These are phyloP conservation scores for Sutorius eximius DNA, from an alignment of 1,284 basidiomycete species.

Conservation along the genomic window DNA sequence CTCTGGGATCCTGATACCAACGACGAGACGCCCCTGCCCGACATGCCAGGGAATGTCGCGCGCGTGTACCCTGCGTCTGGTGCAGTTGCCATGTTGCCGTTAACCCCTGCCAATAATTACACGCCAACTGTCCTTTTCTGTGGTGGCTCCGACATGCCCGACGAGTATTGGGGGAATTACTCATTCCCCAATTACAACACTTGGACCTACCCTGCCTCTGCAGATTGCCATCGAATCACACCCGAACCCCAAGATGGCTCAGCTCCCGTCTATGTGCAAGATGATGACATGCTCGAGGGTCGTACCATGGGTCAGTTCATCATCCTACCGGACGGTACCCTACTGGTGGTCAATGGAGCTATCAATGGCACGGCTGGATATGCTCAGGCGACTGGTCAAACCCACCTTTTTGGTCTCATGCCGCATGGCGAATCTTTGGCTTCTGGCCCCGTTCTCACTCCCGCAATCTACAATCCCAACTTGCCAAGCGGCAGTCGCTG, in stretches of 20 bases:
- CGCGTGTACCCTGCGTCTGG: conserved; percentile 94
- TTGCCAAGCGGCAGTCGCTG: conserved; percentile 66
- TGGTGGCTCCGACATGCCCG: conserved; percentile 78
- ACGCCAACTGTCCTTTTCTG: conserved; percentile 86
- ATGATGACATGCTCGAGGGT: conserved; percentile 74
- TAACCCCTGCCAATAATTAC: conserved; percentile 89
- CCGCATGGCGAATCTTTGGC: conserved; percentile 66
- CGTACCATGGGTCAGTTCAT: conserved; percentile 90
- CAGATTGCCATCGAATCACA: conserved; percentile 71
- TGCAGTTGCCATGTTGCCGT: conserved; percentile 86
- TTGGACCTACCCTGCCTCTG: conserved; percentile 62
- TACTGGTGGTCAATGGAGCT: conserved; percentile 79
- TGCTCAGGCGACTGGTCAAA: conserved; percentile 52
- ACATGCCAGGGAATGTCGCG: conserved; percentile 65
- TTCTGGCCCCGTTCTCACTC: conserved; percentile 64
- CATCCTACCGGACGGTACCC: conserved; percentile 71
- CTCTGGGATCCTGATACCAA: conserved; percentile 65
- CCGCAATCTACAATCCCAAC: conserved; percentile 76
- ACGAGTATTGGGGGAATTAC: conserved; percentile 71
- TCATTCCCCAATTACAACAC: conserved; percentile 67
- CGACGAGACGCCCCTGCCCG: conserved; percentile 58
- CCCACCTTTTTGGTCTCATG: conserved; percentile 48
- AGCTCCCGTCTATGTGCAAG: conserved; percentile 54
- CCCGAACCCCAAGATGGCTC: conserved; percentile 75
- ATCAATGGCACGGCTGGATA: conserved; percentile 77